phyloP scores from a whole-genome alignment of 306 rosid species.

The Crataegus laevigata region DNA sequence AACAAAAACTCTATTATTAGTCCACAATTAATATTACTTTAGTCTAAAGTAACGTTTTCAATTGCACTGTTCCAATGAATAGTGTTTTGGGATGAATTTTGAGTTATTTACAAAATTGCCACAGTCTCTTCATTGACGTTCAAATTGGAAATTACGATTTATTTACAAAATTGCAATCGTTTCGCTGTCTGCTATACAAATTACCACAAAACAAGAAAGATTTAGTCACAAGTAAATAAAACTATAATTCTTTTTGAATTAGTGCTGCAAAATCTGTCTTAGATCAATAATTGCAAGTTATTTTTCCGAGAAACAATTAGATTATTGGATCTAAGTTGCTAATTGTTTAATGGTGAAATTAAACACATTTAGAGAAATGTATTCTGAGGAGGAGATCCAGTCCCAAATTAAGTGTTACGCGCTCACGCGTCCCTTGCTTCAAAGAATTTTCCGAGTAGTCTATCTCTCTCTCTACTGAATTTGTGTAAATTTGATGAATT shows the following conservation, averaged over 20 bases:
- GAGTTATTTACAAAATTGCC: no score
- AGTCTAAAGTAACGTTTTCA: no score
- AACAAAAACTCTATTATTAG: no score
- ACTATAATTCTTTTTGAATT: neutral
- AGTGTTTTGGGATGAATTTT: no score
- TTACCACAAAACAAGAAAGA: neutral
- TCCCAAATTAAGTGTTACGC: slow-evolving; percentile 53
- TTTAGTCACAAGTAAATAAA: neutral
- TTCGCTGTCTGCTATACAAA: neutral
- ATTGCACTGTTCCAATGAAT: no score
- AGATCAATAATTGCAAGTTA: neutral
- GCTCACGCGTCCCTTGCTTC: slow-evolving; percentile 54
- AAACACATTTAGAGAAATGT: no score
- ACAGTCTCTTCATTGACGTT: no score
- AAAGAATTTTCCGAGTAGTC: slow-evolving; percentile 62
- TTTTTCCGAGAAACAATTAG: no score
- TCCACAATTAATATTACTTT: no score
- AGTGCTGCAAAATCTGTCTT: neutral
- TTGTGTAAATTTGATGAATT: neutral
- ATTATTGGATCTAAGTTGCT: no score
- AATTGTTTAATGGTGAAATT: no score
- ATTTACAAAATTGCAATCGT: fast-evolving
- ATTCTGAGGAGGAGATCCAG: slow-evolving; percentile 22
- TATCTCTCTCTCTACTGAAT: neutral
- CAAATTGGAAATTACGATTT: no score